Conservation (phyloP, 2,329 filamentous ascomycete species). For the Aspergillus costaricaensis region DNA sequence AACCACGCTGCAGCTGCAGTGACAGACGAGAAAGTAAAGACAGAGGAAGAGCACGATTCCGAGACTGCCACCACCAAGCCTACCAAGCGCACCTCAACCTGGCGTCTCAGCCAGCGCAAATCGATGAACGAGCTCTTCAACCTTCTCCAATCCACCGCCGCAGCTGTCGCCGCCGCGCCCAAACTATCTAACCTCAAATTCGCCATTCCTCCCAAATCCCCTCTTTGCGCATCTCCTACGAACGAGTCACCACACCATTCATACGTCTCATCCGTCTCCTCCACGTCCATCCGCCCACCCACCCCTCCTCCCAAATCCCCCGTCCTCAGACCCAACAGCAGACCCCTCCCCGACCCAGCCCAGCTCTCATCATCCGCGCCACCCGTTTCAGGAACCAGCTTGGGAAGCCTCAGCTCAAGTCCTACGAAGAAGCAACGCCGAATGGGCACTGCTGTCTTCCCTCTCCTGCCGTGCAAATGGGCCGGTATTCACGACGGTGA, state of each 20-base stretch:
- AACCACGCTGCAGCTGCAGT: neutral
- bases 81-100: slow-evolving; percentile 13
- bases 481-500: neutral
- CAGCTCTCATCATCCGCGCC: neutral
- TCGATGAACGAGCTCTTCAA: slow-evolving; percentile 25
- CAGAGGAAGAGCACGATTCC: neutral
- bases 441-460: slow-evolving; percentile 16
- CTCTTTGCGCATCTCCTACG: neutral
- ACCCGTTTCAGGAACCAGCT: neutral
- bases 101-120: slow-evolving; percentile 20
- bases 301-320: neutral
- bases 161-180: slow-evolving; percentile 3
- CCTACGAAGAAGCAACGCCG: slow-evolving; percentile 16
- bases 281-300: neutral
- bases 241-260: neutral
- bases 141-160: slow-evolving; percentile 15
- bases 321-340: neutral
- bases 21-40: neutral
- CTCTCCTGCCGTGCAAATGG: slow-evolving; percentile 2
- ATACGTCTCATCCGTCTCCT: neutral
- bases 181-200: slow-evolving; percentile 8
- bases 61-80: neutral
- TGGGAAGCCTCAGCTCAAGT: neutral
- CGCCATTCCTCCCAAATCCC: slow-evolving; percentile 1
- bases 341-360: neutral